Evolutionary conservation across 1,139 yeast genomes (phyloP).

Genomic region (Candida sanyaensis): DNA sequence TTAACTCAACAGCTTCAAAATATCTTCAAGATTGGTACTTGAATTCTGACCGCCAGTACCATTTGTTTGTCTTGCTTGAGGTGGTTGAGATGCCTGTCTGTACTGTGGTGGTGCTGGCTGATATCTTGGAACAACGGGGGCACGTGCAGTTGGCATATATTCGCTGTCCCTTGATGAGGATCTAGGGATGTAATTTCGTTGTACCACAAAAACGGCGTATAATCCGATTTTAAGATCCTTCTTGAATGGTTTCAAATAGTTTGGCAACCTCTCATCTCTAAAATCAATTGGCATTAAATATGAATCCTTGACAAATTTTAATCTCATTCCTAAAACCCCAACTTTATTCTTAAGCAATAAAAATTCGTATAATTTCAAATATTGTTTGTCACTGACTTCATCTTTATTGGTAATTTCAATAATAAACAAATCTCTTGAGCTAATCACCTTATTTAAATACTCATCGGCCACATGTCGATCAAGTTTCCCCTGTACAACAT

Average conservation of each 20-base stretch:
- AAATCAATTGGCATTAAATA: slow-evolving; percentile 55
- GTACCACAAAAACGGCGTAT: slow-evolving; percentile 49
- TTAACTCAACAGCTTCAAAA: not conserved
- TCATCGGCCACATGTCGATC: slow-evolving; percentile 54
- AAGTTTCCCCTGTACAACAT: slow-evolving; percentile 65
- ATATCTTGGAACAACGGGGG: not conserved
- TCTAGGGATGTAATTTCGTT: slow-evolving; percentile 38
- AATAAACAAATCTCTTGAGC: slow-evolving; percentile 51
- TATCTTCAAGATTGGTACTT: not conserved
- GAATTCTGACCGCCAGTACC: not conserved
- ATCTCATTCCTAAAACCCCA: slow-evolving; percentile 57
- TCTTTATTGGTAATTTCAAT: slow-evolving; percentile 34
- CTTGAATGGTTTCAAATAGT: slow-evolving; percentile 23
- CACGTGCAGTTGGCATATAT: not conserved
- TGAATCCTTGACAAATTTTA: slow-evolving; percentile 60
- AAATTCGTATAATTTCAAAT: slow-evolving; percentile 54
- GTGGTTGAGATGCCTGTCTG: not conserved
- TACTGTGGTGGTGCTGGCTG: not conserved
- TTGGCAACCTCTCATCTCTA: slow-evolving; percentile 26
- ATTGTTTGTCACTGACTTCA: slow-evolving; percentile 21
- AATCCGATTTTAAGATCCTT: slow-evolving; percentile 30
- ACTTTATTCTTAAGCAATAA: slow-evolving; percentile 50
- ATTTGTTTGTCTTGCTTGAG: too few relatives aligned
- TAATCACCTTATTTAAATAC: slow-evolving; percentile 52
- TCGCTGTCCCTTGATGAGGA: not conserved